Percentiles rank a stretch among this genome's conserved stretches.
Conservation (phyloP, 176 grass and related monocot genomes). For the Metroxylon sagu region DNA sequence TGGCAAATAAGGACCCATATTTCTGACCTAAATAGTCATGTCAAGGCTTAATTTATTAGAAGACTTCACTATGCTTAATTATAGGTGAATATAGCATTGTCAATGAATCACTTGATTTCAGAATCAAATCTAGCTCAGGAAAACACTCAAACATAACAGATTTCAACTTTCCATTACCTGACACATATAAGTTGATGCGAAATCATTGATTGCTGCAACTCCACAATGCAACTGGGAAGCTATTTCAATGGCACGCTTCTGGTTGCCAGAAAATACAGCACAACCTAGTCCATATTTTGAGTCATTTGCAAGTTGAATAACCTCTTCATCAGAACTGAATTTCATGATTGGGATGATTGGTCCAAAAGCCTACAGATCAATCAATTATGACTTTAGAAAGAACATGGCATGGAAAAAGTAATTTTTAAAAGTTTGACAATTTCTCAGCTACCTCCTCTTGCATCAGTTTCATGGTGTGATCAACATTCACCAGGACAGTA, state of each 20-base stretch:
- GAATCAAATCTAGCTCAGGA: too few relatives aligned
- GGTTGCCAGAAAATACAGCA: slow-evolving; percentile 79
- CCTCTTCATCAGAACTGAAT: slow-evolving; percentile 88
- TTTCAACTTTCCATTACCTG: slow-evolving; percentile 41
- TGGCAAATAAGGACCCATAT: too few relatives aligned
- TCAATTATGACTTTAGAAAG: not conserved
- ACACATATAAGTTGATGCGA: slow-evolving; percentile 97
- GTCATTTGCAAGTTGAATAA: slow-evolving; percentile 79
- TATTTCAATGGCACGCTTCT: slow-evolving; percentile 86
- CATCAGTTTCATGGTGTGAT: slow-evolving; percentile 98
- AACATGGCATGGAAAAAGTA: not conserved
- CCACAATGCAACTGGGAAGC: slow-evolving; percentile 80
- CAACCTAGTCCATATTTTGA: slow-evolving; percentile 94
- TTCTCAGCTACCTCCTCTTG: slow-evolving; percentile 76
- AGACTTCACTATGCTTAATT: too few relatives aligned
- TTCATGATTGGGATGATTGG: slow-evolving; percentile 94
- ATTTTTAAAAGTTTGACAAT: not conserved
- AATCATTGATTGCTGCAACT: slow-evolving; percentile 91
- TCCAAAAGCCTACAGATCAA: slow-evolving; percentile 58
- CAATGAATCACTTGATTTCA: too few relatives aligned
- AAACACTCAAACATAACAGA: not conserved
- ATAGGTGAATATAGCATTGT: too few relatives aligned
- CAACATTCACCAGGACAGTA: slow-evolving; percentile 88
- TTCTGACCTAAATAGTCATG: too few relatives aligned
- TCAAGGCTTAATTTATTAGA: too few relatives aligned